phyloP scores from a whole-genome alignment of 805 yeast genomes.

The Teunomyces stri region DNA sequence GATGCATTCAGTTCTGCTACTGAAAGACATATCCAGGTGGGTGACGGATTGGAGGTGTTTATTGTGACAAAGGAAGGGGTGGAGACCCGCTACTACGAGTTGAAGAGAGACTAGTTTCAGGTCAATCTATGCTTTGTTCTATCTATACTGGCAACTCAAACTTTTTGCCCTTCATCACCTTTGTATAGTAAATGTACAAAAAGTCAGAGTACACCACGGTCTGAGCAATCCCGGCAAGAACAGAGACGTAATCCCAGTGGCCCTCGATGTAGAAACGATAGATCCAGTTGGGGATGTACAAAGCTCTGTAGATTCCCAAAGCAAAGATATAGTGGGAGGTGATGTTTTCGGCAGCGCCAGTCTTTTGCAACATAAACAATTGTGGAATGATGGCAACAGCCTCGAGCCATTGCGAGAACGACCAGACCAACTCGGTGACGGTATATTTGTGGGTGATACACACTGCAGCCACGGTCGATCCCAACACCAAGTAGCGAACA shows the following conservation, averaged over 20 bases:
- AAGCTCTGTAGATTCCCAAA: constrained; percentile 82
- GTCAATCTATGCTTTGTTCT: neutral
- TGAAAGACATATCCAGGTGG: constrained; percentile 97
- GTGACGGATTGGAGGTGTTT: constrained; percentile 90
- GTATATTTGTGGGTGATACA: constrained; percentile 67
- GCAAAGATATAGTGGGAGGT: constrained; percentile 94
- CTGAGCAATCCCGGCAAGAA: constrained; percentile 81
- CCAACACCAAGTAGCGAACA: constrained; percentile 65
- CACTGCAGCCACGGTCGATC: constrained; percentile 52
- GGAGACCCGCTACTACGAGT: constrained; percentile 74
- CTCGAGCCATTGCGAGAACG: constrained; percentile 91
- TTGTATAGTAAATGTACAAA: constrained; percentile 82
- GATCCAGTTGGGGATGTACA: constrained; percentile 93
- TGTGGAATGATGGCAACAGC: constrained; percentile 91
- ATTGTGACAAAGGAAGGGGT: constrained; percentile 94
- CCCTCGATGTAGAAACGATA: constrained; percentile 73
- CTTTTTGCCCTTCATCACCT: constrained; percentile 74
- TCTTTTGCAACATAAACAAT: constrained; percentile 80
- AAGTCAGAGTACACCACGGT: constrained; percentile 90
- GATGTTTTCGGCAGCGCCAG: constrained; percentile 83
- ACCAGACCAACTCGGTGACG: constrained; percentile 69
- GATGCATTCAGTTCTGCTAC: constrained; percentile 97
- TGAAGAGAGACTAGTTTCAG: constrained; percentile 71
- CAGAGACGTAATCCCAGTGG: constrained; percentile 64
- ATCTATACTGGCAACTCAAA: constrained; percentile 63